A percentile compares a stretch with the other conserved stretches of the same genome.
These are phyloP conservation scores for Colletotrichum karsti DNA, from an alignment of 2,329 filamentous ascomycete species.

Conservation along the genomic window DNA sequence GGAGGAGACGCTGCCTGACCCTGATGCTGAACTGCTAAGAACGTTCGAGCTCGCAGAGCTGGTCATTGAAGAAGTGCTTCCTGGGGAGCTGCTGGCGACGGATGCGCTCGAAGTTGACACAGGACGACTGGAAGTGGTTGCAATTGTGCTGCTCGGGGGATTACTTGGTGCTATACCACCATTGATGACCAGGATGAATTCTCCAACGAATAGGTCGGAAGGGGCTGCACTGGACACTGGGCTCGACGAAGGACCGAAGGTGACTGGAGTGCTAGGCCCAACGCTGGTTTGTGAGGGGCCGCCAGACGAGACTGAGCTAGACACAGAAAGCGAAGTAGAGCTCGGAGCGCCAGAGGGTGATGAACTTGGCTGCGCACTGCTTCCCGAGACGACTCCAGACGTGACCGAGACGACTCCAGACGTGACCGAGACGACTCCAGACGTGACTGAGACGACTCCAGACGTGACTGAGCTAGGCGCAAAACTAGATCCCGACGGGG, in stretches of 20 bases:
- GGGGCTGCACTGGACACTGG: not conserved
- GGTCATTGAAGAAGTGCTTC: not conserved
- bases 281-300: not conserved
- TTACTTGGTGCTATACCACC: not conserved
- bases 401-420: not conserved
- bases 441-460: not conserved
- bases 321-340: not conserved
- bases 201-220: not conserved
- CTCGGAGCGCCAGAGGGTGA: not conserved
- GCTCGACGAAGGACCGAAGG: not conserved
- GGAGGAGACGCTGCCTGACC: not conserved
- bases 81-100: not conserved
- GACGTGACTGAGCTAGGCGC: not conserved
- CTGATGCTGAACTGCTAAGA: not conserved
- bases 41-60: not conserved
- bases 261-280: not conserved
- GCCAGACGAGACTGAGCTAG: not conserved
- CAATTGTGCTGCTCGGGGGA: not conserved
- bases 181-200: not conserved
- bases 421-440: not conserved
- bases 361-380: not conserved
- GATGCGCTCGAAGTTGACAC: not conserved
- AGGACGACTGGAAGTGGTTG: not conserved
- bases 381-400: not conserved
- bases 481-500: not conserved